Base-by-base conservation (phyloP, 1,284 basidiomycete species). In the Pyrrhoderma lamaoense region DNA sequence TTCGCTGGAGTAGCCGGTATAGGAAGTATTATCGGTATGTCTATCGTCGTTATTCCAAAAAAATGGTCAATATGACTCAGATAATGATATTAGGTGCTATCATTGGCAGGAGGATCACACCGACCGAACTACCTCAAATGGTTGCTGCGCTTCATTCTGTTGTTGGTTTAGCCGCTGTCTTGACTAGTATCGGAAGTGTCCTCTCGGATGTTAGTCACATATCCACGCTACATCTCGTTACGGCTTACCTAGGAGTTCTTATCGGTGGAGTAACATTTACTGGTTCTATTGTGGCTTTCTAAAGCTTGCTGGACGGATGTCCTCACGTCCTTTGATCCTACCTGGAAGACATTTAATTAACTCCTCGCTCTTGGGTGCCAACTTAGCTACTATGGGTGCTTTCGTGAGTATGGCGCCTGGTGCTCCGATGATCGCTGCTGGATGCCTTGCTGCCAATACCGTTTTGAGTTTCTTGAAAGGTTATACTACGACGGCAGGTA, bases 271-370 rank as follows among this genome's bases (percentile, higher is more conserved):
- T 87, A 37, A 88, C 86, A 1, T 89, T 88, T 60, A 86, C 85
- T 21, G 89, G 89, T 19, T 90, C 87, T 3, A 80, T 92, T 49
- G 85, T 92, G n/a, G 89, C 89, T 0, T 92, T 90, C 67, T 91
- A 47, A 92, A 92, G 64, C 73, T 92, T 35, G 87, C 87, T 1
- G 89, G 85, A 5, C 78, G 76, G 55, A 85, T 91, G 77, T 74
- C 82, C 8, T 87, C 84, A 42, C 79, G 74, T 57, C 83, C 89
- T 0, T 66, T 90, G 19, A 67, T 72, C 22, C 71, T 92, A 25
- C 88, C 87, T 5, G 86, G 78, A 34, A 80, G 84, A 57, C 89
- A 92, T 61, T 56, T 89, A 7, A 72, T 90, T 59, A 92, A 92
- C 63, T 65, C 71, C 2, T 71, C 78, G 3, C 71, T 92, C 22